phyloP scores from a whole-genome alignment of 805 yeast species.

The Saccharomycopsis javanensis region DNA sequence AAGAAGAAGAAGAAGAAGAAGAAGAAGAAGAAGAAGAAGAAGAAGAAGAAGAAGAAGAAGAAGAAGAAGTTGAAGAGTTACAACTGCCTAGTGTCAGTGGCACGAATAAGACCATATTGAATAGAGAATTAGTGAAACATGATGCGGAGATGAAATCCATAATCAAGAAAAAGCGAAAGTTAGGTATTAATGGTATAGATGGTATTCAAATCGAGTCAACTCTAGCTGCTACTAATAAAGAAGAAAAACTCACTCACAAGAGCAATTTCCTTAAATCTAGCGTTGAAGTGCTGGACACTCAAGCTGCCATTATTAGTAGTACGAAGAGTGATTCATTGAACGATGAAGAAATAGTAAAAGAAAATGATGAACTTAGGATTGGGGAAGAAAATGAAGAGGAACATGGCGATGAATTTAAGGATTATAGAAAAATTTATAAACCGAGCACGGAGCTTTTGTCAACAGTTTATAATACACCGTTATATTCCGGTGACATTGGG shows the following conservation, averaged over 20 bases:
- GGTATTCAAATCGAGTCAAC: neutral
- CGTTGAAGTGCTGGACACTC: neutral
- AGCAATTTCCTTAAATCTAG: neutral
- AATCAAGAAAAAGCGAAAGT: conserved; percentile 6
- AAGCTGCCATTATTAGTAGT: neutral
- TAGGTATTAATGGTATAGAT: neutral
- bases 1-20: neutral
- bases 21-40: conserved; percentile 15
- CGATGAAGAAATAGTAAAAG: conserved; percentile 13
- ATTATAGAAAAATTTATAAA: conserved; percentile 31
- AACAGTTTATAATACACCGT: conserved; percentile 37
- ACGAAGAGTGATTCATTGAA: conserved; percentile 16
- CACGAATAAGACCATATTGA: neutral
- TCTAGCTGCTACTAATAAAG: neutral
- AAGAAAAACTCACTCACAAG: neutral
- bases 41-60: conserved; percentile 20
- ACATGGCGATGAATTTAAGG: conserved; percentile 23
- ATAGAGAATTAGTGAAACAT: neutral
- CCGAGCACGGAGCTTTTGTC: conserved; percentile 42
- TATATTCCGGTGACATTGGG: conserved; percentile 24
- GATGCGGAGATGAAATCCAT: conserved; percentile 16
- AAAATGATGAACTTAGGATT: conserved; percentile 3
- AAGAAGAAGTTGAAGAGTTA: conserved; percentile 20
- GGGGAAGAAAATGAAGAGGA: conserved; percentile 8
- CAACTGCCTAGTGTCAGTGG: conserved; percentile 12